Percentiles rank a stretch among this genome's conserved stretches.
Evolutionary conservation across 495 filamentous ascomycete genomes (phyloP).

Genomic region (Xylaria longipes): DNA sequence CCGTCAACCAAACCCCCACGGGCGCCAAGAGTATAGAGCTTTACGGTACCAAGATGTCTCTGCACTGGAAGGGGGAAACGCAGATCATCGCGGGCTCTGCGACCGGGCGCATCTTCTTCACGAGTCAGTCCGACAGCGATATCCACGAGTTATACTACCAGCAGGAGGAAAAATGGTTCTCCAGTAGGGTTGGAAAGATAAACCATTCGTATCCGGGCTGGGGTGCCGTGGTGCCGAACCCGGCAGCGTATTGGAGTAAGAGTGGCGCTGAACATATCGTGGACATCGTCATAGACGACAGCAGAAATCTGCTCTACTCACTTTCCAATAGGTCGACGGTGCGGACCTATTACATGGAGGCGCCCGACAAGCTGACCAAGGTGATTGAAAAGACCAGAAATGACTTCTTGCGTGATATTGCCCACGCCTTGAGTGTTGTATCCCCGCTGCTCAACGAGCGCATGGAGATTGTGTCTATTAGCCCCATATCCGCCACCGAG

Average conservation of each 20-base stretch:
- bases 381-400: conserved; percentile 63
- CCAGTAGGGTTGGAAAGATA: conserved; percentile 76
- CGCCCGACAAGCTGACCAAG: conserved; percentile 54
- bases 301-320: conserved; percentile 85
- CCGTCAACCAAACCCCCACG: conserved; percentile 61
- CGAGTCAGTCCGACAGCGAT: conserved; percentile 78
- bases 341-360: conserved; percentile 79
- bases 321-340: conserved; percentile 86
- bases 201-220: conserved; percentile 85
- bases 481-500: conserved; percentile 79
- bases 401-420: conserved; percentile 66
- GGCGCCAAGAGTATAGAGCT: conserved; percentile 75
- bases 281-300: conserved; percentile 87
- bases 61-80: conserved; percentile 74
- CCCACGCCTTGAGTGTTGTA: conserved; percentile 73
- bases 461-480: conserved; percentile 80
- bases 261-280: conserved; percentile 63
- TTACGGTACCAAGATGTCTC: conserved; percentile 83
- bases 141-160: conserved; percentile 95
- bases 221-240: conserved; percentile 69
- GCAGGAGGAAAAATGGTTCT: conserved; percentile 96
- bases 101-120: conserved; percentile 90
- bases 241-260: conserved; percentile 42
- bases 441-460: conserved; percentile 69
- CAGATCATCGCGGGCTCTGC: conserved; percentile 78